Percentiles rank a stretch among this genome's conserved stretches.
These are phyloP conservation scores for Penicillium mononematosum DNA, from an alignment of 495 filamentous ascomycete species.

Conservation along the genomic window DNA sequence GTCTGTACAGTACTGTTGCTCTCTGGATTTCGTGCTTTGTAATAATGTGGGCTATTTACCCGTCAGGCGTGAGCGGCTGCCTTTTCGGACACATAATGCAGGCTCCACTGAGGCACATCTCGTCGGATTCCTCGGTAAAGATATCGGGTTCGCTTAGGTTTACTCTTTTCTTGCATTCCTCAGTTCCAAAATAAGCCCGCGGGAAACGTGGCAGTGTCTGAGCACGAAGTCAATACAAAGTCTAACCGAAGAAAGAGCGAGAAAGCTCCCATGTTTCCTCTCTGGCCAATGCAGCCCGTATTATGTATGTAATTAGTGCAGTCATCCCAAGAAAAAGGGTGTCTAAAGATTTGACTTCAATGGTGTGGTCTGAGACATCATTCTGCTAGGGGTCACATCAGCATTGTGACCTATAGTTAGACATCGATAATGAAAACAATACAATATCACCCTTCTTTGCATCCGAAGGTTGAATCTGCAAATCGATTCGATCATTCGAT, in stretches of 20 bases:
- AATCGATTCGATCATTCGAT: neutral
- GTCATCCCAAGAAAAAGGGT: neutral
- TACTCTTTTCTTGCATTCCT: conserved; percentile 16
- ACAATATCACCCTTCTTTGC: neutral
- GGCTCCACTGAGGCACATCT: neutral
- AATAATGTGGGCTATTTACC: neutral
- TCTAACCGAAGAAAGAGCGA: neutral
- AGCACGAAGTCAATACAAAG: neutral
- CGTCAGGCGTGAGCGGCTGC: neutral
- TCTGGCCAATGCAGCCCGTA: neutral
- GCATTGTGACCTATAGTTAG: conserved; percentile 1
- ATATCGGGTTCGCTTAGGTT: neutral
- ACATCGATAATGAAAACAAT: conserved; percentile 3
- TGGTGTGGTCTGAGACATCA: neutral
- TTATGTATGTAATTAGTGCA: neutral
- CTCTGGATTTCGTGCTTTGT: neutral
- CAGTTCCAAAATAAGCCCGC: conserved; percentile 2
- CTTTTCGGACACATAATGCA: neutral
- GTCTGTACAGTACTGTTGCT: neutral
- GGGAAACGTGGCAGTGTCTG: conserved; percentile 20
- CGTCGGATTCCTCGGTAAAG: conserved; percentile 2
- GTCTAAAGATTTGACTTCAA: no score
- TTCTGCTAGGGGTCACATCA: conserved; percentile 5
- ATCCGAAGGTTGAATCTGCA: neutral
- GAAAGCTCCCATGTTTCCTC: neutral